Evolutionary conservation across 2,329 filamentous ascomycete genomes (phyloP), one percentile per base, ranked within the genome.

Genomic region (Raffaelea arxii): DNA sequence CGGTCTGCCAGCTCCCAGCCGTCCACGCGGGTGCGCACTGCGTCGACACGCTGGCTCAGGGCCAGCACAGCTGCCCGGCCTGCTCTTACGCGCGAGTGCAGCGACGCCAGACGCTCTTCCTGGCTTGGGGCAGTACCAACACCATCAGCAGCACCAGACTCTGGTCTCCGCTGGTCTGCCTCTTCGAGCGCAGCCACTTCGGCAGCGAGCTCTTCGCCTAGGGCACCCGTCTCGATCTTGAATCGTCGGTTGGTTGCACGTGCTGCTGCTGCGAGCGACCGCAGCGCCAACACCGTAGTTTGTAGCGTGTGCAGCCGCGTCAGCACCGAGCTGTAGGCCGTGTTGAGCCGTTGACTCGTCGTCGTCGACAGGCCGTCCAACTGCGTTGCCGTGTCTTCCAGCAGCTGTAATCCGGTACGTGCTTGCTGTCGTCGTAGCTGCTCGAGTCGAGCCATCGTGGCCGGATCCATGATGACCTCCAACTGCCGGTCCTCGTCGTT

Each of bases 261-360:
- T 6, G 81, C 80, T 55, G 77, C 68, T 25, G 67, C 67, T 1
- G 82, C 78, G n/a, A 91, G 70, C 54, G 84, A 78, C 56, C 80
- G 80, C 24, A 91, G 67, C 3, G 74, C 74, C 6, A 69, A 61
- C 35, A 89, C 75, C 1, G 80, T 86, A 53, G 69, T 74, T 46
- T 82, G 80, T 32, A 90, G 67, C 1, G 71, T 62, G 43, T 73
- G 74, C 42, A 84, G 71, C 57, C 83, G 86, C 58, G 86, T 80
- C 25, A 88, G 69, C 10, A 89, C 75, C 0, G 78, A 76, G 53
- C 85, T 84, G 64, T 89, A 90, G 3, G 82, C 82, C 49, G 84
- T 77, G 59, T 90, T 84, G 37, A 91, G 75, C 27, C 75, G 75
- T 50, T 74, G 71, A 16, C 80, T 85, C 22, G 80, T 78, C 21